These are phyloP conservation scores for Purpureocillium lavendulum DNA, from an alignment of 2,329 filamentous ascomycete genomes.

Conservation along the genomic window DNA sequence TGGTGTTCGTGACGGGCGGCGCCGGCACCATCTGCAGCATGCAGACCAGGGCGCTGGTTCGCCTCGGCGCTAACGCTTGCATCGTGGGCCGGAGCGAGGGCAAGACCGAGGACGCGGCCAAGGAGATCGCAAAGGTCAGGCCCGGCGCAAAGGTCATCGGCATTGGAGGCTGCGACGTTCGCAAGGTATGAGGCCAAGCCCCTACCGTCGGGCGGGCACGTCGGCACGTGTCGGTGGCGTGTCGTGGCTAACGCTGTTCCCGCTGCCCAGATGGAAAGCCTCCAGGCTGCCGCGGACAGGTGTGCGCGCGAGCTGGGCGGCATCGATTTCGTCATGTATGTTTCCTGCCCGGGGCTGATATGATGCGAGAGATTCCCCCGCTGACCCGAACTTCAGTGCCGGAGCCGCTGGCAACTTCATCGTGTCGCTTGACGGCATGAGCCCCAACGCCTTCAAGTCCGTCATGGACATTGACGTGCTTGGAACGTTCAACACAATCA, in stretches of 20 bases:
- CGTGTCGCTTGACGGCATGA: constrained; percentile 72
- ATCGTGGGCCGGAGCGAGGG: constrained; percentile 85
- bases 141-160: constrained; percentile 77
- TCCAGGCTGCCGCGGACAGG: constrained; percentile 61
- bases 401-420: constrained; percentile 96
- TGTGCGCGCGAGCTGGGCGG: constrained; percentile 76
- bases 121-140: constrained; percentile 73
- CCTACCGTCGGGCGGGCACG: background rate
- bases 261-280: constrained; percentile 16
- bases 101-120: constrained; percentile 76
- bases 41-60: constrained; percentile 84
- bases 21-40: constrained; percentile 90
- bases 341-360: no score
- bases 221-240: background rate
- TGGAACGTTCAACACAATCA: constrained; percentile 90
- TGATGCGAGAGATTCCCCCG: no score
- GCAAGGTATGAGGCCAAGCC: constrained; percentile 42
- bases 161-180: constrained; percentile 72
- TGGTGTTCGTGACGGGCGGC: constrained; percentile 91
- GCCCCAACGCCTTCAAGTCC: constrained; percentile 82
- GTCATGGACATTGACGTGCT: constrained; percentile 96
- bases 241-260: constrained; percentile 1
- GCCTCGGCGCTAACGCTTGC: constrained; percentile 86
- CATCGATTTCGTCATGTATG: constrained; percentile 88
- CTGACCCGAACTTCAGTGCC: no score